Base-by-base conservation (phyloP, 768 basidiomycete genomes). In the Termitomyces sp. region DNA sequence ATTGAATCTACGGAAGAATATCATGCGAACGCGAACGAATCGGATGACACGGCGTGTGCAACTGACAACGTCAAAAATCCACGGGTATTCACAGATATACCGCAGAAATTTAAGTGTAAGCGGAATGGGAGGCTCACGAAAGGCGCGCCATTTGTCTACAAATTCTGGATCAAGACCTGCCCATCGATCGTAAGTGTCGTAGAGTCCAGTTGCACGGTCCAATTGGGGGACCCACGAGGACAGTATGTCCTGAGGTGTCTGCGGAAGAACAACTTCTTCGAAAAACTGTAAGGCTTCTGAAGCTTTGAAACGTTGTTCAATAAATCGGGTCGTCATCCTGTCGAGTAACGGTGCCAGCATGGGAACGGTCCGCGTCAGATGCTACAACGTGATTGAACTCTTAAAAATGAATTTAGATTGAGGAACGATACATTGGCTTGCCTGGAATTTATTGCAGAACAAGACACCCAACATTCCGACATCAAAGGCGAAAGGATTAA, bases 401-500 rank as follows among this genome's bases (percentile, higher is more conserved):
- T n/a, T 19, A 19, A 5, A 45, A 4, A 26, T n/a, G n/a, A 24
- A 45, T 11, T 17, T n/a, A n/a, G 8, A 8, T n/a, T 0, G 45
- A 15, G 17, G 10, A 17, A 17, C 1, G 6, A 17, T n/a, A 47
- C 21, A 46, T 32, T n/a, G 19, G n/a, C 30, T 47, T n/a, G n/a
- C n/a, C n/a, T n/a, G n/a, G n/a, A n/a, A n/a, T n/a, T n/a, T n/a
- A n/a, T n/a, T n/a, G n/a, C n/a, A n/a, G n/a, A n/a, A n/a, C n/a
- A n/a, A n/a, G n/a, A n/a, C n/a, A n/a, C n/a, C n/a, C n/a, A n/a
- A n/a, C n/a, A n/a, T n/a, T n/a, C n/a, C n/a, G n/a, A n/a, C n/a
- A n/a, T n/a, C n/a, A n/a, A n/a, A n/a, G 9, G 61, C 62, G 47
- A 67, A 68, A 2, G 67, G 67, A 38, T 68, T 58, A 32, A 64